Conservation (phyloP, 148 eudicot genomes). For the Rhododendron henanense region DNA sequence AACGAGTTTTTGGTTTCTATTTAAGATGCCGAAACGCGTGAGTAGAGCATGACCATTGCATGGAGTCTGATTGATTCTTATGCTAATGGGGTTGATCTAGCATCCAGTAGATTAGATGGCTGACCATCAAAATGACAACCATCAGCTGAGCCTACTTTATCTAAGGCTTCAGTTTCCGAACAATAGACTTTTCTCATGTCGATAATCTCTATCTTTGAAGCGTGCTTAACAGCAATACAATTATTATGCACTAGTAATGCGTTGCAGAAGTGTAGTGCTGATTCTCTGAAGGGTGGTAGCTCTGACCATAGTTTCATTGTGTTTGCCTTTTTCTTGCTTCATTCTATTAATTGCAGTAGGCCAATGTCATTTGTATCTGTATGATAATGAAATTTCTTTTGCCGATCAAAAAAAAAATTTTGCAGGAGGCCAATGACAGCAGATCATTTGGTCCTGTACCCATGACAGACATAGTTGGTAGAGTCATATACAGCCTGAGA, state of each 20-base stretch:
- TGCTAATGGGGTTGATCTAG: neutral
- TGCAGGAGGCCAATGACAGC: slow-evolving; percentile 92
- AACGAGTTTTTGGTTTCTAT: neutral
- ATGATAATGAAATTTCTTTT: neutral
- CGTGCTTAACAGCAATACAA: neutral
- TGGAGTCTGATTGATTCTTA: neutral
- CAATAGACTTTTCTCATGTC: neutral
- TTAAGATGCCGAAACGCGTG: neutral
- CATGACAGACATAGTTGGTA: slow-evolving; percentile 69
- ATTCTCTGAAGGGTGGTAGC: neutral
- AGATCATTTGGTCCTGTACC: slow-evolving; percentile 75
- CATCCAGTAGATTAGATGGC: neutral
- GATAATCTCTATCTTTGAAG: neutral
- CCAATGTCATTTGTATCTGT: slow-evolving; percentile 39
- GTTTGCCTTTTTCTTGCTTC: neutral
- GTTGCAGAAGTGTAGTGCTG: neutral
- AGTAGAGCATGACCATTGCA: neutral
- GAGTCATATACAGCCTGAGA: slow-evolving; percentile 80
- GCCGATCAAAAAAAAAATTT: neutral
- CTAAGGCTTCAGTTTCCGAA: neutral
- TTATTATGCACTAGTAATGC: neutral
- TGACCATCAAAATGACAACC: neutral
- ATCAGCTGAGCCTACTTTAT: neutral
- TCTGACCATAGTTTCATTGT: neutral
- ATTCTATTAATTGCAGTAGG: slow-evolving; percentile 50